A percentile compares a stretch with the other conserved stretches of the same genome.
These are phyloP conservation scores for Solanum aculeatissimum DNA, from an alignment of 305 asterid genomes.

Conservation along the genomic window DNA sequence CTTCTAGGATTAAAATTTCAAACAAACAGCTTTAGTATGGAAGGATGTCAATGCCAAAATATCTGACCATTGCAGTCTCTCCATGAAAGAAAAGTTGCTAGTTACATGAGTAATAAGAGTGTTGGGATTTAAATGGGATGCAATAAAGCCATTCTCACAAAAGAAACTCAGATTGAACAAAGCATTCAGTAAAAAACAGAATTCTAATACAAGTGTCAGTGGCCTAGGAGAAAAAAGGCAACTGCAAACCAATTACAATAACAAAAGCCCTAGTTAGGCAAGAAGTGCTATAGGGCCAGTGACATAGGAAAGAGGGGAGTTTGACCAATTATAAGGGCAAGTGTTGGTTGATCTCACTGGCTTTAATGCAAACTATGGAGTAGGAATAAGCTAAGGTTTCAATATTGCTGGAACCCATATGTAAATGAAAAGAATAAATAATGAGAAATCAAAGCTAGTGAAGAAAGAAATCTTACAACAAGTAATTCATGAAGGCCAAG, in stretches of 20 bases:
- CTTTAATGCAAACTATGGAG: background rate
- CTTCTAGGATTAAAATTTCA: background rate
- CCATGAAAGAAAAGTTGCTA: background rate
- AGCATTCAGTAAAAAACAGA: background rate
- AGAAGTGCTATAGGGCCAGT: background rate
- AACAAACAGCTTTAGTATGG: background rate
- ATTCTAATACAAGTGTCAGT: background rate
- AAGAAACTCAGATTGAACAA: background rate
- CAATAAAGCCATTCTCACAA: background rate
- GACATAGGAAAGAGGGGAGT: background rate
- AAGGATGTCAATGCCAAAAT: background rate
- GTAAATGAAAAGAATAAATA: background rate
- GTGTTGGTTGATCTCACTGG: background rate
- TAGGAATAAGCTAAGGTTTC: background rate
- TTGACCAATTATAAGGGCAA: background rate
- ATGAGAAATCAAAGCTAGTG: background rate
- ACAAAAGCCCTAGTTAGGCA: background rate
- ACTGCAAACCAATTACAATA: background rate
- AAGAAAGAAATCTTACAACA: constrained; percentile 34
- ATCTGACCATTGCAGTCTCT: background rate
- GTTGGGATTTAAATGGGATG: background rate
- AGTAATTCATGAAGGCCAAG: constrained; percentile 80
- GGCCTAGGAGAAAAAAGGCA: background rate
- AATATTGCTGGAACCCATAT: background rate
- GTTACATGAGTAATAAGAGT: background rate